Evolutionary conservation across 768 basidiomycete species (phyloP).

Genomic region (Dentipellis sp.): DNA sequence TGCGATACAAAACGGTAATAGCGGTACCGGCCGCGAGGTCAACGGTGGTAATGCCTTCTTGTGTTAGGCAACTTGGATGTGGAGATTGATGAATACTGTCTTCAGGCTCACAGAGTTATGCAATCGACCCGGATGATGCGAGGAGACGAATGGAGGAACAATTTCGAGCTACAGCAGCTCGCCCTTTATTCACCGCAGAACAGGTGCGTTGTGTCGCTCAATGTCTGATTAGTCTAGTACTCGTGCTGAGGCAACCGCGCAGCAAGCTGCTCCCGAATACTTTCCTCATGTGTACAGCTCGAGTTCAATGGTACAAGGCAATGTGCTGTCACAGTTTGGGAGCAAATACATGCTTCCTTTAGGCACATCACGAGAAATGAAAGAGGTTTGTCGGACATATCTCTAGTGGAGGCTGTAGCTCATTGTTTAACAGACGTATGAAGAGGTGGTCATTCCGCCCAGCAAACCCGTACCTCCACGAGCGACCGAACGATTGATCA

Average conservation of each 20-base stretch:
- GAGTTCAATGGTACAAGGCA: constrained; percentile 44
- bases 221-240: not conserved
- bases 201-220: constrained; percentile 30
- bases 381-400: constrained; percentile 44
- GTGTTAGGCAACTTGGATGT: too few relatives aligned
- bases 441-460: constrained; percentile 88
- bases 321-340: constrained; percentile 62
- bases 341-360: constrained; percentile 74
- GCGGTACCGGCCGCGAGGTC: too few relatives aligned
- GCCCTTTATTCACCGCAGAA: constrained; percentile 52
- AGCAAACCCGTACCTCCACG: constrained; percentile 69
- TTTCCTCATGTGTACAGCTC: constrained; percentile 90
- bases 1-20: too few relatives aligned
- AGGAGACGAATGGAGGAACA: constrained; percentile 53
- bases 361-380: constrained; percentile 60
- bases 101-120: not conserved
- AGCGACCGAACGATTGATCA: constrained; percentile 58
- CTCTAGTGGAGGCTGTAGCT: not conserved
- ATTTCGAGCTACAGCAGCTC: constrained; percentile 50
- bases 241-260: not conserved
- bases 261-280: constrained; percentile 49
- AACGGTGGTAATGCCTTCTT: too few relatives aligned
- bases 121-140: constrained; percentile 20
- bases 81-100: too few relatives aligned
- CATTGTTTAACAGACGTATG: constrained; percentile 50